These are phyloP conservation scores for Umbelopsis sp. DNA, from an alignment of 371 early-diverging fungal genomes.

Conservation along the genomic window DNA sequence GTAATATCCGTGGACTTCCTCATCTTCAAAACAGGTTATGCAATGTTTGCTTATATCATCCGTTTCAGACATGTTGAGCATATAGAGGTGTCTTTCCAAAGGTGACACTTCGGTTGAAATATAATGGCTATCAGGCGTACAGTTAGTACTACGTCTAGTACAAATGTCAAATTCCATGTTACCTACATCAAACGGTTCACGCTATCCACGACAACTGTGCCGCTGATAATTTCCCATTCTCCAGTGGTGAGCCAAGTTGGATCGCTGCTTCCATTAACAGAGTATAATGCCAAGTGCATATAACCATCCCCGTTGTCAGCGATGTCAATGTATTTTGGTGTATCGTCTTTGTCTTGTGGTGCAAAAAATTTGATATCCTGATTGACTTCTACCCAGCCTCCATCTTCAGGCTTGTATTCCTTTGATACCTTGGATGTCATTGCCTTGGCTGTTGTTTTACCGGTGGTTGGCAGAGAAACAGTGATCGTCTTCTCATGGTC, in stretches of 20 bases:
- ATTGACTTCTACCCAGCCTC: constrained; percentile 74
- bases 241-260: constrained; percentile 81
- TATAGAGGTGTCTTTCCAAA: constrained; percentile 80
- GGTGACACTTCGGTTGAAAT: constrained; percentile 78
- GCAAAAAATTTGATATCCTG: constrained; percentile 52
- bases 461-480: constrained; percentile 31
- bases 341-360: constrained; percentile 35
- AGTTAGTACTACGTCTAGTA: not conserved
- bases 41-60: constrained; percentile 38
- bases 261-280: constrained; percentile 39
- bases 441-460: constrained; percentile 18
- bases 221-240: constrained; percentile 80
- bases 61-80: constrained; percentile 25
- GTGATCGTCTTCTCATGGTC: constrained; percentile 74
- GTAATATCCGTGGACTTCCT: constrained; percentile 70
- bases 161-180: not conserved
- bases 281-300: constrained; percentile 83
- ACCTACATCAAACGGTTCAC: constrained; percentile 62
- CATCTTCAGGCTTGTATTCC: constrained; percentile 64
- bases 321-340: constrained; percentile 74
- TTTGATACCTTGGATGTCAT: constrained; percentile 47
- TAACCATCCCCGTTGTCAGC: constrained; percentile 75
- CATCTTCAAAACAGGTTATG: constrained; percentile 42
- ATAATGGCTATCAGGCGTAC: constrained; percentile 48
- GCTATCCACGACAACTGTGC: constrained; percentile 64